Evolutionary conservation across 331 rosid species (phyloP).

Genomic region (Dryas integrifolia): DNA sequence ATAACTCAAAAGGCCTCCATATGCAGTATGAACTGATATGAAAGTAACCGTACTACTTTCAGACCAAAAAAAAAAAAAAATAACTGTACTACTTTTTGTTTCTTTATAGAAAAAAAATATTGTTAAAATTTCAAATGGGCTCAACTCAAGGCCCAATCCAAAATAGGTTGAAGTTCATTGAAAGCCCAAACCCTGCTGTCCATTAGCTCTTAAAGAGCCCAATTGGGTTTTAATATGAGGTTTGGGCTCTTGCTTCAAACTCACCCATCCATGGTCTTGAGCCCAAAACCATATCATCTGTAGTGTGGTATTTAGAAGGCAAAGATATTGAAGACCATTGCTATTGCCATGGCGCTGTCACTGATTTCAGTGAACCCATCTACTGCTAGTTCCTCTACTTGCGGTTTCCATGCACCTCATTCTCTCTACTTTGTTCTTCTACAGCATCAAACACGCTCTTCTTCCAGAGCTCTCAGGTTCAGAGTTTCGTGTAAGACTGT

Average conservation of each 20-base stretch:
- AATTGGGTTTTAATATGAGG: no score
- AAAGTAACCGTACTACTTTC: no score
- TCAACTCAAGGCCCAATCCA: no score
- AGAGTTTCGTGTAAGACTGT: constrained; percentile 46
- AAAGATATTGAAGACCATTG: background rate
- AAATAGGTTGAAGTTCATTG: no score
- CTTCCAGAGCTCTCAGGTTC: constrained; percentile 33
- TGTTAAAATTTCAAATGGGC: no score
- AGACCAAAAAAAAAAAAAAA: no score
- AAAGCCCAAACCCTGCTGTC: no score
- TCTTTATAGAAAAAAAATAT: no score
- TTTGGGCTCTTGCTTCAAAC: background rate
- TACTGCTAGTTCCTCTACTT: constrained; percentile 19
- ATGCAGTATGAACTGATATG: no score
- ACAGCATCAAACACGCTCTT: constrained; percentile 24
- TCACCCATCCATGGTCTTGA: background rate
- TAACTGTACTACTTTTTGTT: no score
- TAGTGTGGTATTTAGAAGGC: background rate
- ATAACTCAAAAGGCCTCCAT: background rate
- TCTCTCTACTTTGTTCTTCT: constrained; percentile 39
- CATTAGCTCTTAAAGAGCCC: no score
- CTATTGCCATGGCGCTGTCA: constrained; percentile 54
- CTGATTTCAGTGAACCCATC: constrained; percentile 36
- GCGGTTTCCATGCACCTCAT: constrained; percentile 30
- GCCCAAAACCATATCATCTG: background rate